These are phyloP conservation scores for Candida parachauliodes DNA, from an alignment of 805 yeast species.

Conservation along the genomic window DNA sequence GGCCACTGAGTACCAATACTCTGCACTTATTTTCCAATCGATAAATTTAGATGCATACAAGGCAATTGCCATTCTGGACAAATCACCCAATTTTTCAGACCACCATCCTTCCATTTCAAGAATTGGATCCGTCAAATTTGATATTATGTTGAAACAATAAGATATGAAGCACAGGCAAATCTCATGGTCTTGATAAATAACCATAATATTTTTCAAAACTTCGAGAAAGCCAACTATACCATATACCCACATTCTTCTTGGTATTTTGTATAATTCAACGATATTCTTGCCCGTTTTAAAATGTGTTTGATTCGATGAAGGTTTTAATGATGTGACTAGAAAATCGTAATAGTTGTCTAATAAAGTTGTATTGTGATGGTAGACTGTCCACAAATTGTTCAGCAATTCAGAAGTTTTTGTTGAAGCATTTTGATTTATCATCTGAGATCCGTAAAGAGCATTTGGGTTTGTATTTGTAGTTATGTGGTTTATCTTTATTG, in stretches of 20 bases:
- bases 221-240: slow-evolving; percentile 80
- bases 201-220: slow-evolving; percentile 69
- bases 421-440: slow-evolving; percentile 13
- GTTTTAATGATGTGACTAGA: slow-evolving; percentile 64
- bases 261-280: slow-evolving; percentile 72
- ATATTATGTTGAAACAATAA: slow-evolving; percentile 62
- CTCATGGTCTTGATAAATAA: slow-evolving; percentile 73
- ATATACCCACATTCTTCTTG: slow-evolving; percentile 80
- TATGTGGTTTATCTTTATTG: slow-evolving; percentile 46
- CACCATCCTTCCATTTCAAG: slow-evolving; percentile 68
- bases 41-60: slow-evolving; percentile 73
- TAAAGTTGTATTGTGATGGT: slow-evolving; percentile 61
- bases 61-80: slow-evolving; percentile 85
- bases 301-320: slow-evolving; percentile 44
- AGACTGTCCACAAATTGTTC: slow-evolving; percentile 67
- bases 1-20: slow-evolving; percentile 76
- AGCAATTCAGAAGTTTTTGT: slow-evolving; percentile 46
- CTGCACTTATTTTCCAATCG: slow-evolving; percentile 83
- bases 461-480: slow-evolving; percentile 25
- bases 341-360: slow-evolving; percentile 73
- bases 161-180: slow-evolving; percentile 72
- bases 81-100: slow-evolving; percentile 83
- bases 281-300: slow-evolving; percentile 75
- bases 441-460: slow-evolving; percentile 12
- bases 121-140: slow-evolving; percentile 51